Base-by-base conservation (phyloP, 352 stramenopile species). In the Phytophthora quininea region DNA sequence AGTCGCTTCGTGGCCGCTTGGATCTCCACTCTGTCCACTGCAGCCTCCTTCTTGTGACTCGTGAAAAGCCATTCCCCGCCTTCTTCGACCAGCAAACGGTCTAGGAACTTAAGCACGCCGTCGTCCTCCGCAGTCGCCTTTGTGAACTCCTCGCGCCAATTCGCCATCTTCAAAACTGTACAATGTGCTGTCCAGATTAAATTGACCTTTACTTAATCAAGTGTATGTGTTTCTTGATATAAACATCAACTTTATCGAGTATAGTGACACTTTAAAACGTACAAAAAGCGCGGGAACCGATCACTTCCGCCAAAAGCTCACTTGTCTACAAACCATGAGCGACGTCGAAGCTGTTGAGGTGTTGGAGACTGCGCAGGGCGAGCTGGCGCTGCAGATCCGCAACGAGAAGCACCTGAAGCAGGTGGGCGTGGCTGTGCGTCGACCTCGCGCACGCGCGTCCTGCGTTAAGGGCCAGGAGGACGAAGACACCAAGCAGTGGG, bases 401-500 rank as follows among this genome's bases (percentile, higher is more conserved):
- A 91, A 88, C 68, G 80, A 79, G 46, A 95, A 95, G 73, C 73
- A 91, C 43, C 71, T 93, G 32, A 96, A 95, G 73, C 84, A 93
- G 40, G 76, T 96, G 15, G 89, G 80, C 38, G 86, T 96, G 56
- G 89, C 87, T 0, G 73, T 92, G 67, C 83, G 88, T 11, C 80
- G 83, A 4, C 83, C 88, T 54, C 86, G 88, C 7, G 55, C 79
- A 54, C 86, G 86, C n/a, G 74, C 77, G 27, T 95, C 87, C 27
- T 93, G 86, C 61, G 75, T 95, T 58, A 92, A 92, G 53, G 87
- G 86, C 30, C 66, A 80, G 9, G 75, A 63, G 14, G 74, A 75
- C 62, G 87, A 95, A 54, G 87, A 96, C 71, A 93, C 81, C 35
- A 96, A 95, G 62, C 86, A 95, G 42, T 95, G 84, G 76, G 75